A percentile compares a stretch with the other conserved stretches of the same genome.
Conservation (phyloP, 352 stramenopile species). For the Globisporangium polare region DNA sequence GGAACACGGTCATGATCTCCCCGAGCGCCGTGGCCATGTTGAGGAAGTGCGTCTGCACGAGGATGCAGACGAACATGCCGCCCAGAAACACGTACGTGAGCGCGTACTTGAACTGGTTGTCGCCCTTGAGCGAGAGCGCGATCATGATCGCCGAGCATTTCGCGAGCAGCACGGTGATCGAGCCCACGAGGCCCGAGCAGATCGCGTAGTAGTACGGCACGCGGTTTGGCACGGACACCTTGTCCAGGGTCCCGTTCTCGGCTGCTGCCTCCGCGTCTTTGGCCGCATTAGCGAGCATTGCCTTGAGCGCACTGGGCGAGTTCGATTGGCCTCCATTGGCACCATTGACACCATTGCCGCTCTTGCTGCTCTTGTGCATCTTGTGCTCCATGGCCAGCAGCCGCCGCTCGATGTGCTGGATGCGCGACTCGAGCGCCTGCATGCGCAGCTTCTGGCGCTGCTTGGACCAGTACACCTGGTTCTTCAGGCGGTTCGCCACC, state of each 20-base stretch:
- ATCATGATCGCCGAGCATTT: conserved; percentile 88
- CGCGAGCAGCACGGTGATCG: conserved; percentile 78
- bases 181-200: conserved; percentile 81
- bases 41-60: conserved; percentile 86
- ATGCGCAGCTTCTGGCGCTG: conserved; percentile 78
- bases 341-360: neutral
- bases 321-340: neutral
- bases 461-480: conserved; percentile 81
- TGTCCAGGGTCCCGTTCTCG: neutral
- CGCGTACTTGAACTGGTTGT: conserved; percentile 85
- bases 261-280: neutral
- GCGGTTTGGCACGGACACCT: conserved; percentile 20
- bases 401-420: conserved; percentile 63
- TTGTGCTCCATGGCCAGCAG: conserved; percentile 66
- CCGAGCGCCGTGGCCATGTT: conserved; percentile 81
- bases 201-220: conserved; percentile 87
- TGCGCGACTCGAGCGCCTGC: conserved; percentile 64
- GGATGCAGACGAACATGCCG: conserved; percentile 83
- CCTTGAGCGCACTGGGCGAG: conserved; percentile 3
- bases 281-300: neutral
- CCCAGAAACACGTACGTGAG: conserved; percentile 85
- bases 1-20: conserved; percentile 89
- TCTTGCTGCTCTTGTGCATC: conserved; percentile 29
- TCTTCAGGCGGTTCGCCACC: conserved; percentile 78
- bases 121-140: conserved; percentile 68